phyloP scores from a whole-genome alignment of 169 alveolate genomes.

The Cryptosporidium sp. region DNA sequence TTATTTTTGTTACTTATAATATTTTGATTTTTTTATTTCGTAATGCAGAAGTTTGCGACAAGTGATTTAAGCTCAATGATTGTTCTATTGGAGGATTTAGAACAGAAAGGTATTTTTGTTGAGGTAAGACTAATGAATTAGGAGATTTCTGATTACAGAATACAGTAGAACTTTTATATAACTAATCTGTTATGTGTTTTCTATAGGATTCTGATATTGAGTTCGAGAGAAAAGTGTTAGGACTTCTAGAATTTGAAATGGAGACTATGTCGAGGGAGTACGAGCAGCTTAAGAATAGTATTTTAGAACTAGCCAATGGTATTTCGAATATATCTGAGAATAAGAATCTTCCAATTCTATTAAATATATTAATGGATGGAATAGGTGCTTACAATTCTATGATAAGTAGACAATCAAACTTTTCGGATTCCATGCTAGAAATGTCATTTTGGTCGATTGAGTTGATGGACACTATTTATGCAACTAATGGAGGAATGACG shows the following conservation, averaged over 20 bases:
- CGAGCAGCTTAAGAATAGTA: constrained; percentile 35
- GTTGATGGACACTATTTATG: constrained; percentile 47
- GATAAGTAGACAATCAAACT: constrained; percentile 12
- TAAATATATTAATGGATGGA: constrained; percentile 60
- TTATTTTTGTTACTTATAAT: not conserved
- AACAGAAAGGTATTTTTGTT: not conserved
- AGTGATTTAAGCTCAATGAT: constrained; percentile 27
- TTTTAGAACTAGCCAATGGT: constrained; percentile 34
- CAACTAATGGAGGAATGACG: constrained; percentile 52
- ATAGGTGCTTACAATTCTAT: constrained; percentile 42
- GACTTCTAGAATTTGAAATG: constrained; percentile 28
- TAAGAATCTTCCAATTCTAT: constrained; percentile 38
- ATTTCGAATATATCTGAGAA: constrained; percentile 42
- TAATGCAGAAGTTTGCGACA: not conserved
- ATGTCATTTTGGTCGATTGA: constrained; percentile 68
- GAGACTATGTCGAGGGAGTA: constrained; percentile 15
- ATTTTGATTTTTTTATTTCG: no score
- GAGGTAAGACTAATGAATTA: not conserved
- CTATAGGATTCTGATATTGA: constrained; percentile 17
- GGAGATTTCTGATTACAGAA: not conserved
- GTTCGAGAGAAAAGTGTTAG: constrained; percentile 31
- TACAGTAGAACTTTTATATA: not conserved
- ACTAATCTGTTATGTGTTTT: not conserved
- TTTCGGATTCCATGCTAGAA: constrained; percentile 8
- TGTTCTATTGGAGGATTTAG: constrained; percentile 10